phyloP scores from a whole-genome alignment of 495 filamentous ascomycete genomes.

The Diplogelasinospora grovesii region DNA sequence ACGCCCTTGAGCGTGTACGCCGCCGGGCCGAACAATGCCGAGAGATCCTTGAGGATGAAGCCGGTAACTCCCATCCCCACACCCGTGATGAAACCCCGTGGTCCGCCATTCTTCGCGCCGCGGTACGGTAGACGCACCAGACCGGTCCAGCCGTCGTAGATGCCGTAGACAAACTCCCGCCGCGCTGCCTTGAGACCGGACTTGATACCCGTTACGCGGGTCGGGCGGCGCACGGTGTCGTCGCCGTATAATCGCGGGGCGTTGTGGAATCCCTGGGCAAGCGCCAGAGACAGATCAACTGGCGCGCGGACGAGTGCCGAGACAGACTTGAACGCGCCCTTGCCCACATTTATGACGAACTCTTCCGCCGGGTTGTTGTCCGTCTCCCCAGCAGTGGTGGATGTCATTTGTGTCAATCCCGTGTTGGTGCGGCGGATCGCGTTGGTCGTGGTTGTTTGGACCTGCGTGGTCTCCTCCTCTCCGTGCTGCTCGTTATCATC shows the following conservation, averaged over 20 bases:
- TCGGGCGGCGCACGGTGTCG: conserved; percentile 37
- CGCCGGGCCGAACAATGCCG: conserved; percentile 55
- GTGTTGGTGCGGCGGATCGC: conserved; percentile 13
- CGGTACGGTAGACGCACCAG: conserved; percentile 58
- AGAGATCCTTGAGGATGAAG: conserved; percentile 62
- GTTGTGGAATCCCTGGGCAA: conserved; percentile 79
- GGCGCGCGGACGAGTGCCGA: conserved; percentile 44
- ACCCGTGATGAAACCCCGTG: conserved; percentile 57
- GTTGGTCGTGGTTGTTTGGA: conserved; percentile 17
- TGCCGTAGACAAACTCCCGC: conserved; percentile 60
- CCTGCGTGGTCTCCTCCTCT: background rate
- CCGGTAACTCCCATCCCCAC: conserved; percentile 70
- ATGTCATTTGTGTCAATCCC: conserved; percentile 8
- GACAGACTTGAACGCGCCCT: conserved; percentile 33
- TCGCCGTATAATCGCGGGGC: conserved; percentile 70
- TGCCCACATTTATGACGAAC: conserved; percentile 37
- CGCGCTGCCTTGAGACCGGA: conserved; percentile 62
- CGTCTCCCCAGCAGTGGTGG: conserved; percentile 22
- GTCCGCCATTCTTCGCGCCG: conserved; percentile 50
- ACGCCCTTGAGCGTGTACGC: conserved; percentile 64
- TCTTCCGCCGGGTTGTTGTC: conserved; percentile 33
- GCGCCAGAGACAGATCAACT: conserved; percentile 64
- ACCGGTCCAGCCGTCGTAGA: conserved; percentile 68
- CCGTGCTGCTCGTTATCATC: background rate
- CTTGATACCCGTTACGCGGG: conserved; percentile 58